Base-by-base conservation (phyloP, 208 protist species). In the Angomonas ambiguus region DNA sequence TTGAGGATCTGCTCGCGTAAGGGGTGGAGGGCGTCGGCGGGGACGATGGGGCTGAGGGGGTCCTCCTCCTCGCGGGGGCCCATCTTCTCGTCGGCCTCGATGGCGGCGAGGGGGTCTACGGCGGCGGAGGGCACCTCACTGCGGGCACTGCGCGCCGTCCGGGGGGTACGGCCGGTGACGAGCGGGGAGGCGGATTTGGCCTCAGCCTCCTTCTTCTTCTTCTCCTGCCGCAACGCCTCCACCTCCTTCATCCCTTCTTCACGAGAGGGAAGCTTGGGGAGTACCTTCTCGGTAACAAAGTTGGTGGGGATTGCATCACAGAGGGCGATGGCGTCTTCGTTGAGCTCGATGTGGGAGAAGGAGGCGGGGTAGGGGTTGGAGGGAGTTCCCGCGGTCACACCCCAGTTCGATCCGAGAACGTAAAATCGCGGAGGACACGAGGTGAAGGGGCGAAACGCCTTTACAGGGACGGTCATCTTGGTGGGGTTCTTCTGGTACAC, bases 371-470 rank as follows among this genome's bases (percentile, higher is more conserved):
- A 87, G 3, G 80, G 83, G 71, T 88, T 92, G 51, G 67, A 77
- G 34, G 45, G 59, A 58, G 74, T 80, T 53, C 75, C 76, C 16
- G 77, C 64, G 59, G 77, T 83, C 24, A 86, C 80, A 48, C 87
- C 83, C 82, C 80, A 91, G 75, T 91, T 94, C 0, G 81, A 75
- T 41, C 87, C 87, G 35, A 93, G 77, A 0, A 87, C 62, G 45
- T 86, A 91, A 70, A 90, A 94, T 51, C 87, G 84, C 0, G 87
- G 87, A 1, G 87, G 87, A 70, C 87, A 94, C 13, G 72, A 63
- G 22, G 84, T 88, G 67, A 94, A 91, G 16, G 87, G 84, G 45
- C 71, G 82, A 66, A 94, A 78, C 11, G 87, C 87, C 49, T 72
- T 86, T 18, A 94, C 64, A 5, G 87, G 87, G 22, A 94, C 81